Evolutionary conservation across 2,329 filamentous ascomycete genomes (phyloP), one percentile per base, ranked within the genome.

Genomic region (Phoma herbarum): DNA sequence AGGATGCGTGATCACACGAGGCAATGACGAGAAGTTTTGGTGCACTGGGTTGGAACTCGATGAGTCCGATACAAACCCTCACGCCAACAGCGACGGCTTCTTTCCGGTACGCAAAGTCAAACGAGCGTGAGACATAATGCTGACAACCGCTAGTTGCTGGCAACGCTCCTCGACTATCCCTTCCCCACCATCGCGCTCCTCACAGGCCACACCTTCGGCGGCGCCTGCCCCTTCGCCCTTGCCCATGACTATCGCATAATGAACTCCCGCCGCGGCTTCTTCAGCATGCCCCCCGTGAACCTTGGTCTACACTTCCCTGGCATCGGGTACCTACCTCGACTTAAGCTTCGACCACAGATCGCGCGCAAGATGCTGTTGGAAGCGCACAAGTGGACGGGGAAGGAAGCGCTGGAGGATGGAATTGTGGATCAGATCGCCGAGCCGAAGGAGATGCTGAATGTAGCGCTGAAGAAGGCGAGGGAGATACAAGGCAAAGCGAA

Each of bases 81-180:
- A 81, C 53, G 86, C 81, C 74, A 87, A 89, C 37, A 79, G 80
- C 16, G 86, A 83, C 65, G 81, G 79, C 25, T 89, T 87, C 54
- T 84, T 82, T 11, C 86, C 86, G 51, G 65, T 70, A 58, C 14
- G 61, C 4, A 52, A 5, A 2, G 20, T 10, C 11, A 14, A 9
- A 7, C 8, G n/a, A 39, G 20, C 20, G 11, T 25, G 12, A 4
- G 11, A 8, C 4, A 5, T 7, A 1, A 18, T 12, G 6, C 37
- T 55, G 16, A 54, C 20, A 18, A 18, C 4, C 4, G 7, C 1
- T 22, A 78, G 70, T 72, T 83, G 4, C 71, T 83, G 14, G 78
- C 81, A 25, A 81, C 81, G 1, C 65, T 78, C 75, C 70, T 84
- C 65, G 81, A 83, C 69, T 83, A 82, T 52, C 80, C 80, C 0